Percentiles rank a stretch among this genome's conserved stretches.
Evolutionary conservation across 208 protist genomes (phyloP).

Genomic region (Leishmania aethiopica): DNA sequence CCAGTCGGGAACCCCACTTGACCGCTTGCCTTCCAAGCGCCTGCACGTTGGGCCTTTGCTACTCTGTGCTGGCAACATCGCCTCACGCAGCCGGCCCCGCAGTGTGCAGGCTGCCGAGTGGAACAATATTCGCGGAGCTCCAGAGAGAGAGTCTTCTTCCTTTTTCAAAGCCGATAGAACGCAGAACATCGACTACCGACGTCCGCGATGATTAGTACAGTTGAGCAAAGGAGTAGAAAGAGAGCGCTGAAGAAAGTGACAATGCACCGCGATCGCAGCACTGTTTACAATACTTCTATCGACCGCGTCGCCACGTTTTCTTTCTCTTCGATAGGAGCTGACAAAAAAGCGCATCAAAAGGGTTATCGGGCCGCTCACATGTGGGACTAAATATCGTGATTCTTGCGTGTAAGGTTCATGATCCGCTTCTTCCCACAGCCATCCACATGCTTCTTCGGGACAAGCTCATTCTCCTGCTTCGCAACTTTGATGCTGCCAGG

Average conservation of each 20-base stretch:
- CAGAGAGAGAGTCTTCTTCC: neutral
- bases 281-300: neutral
- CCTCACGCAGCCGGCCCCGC: neutral
- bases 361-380: conserved; percentile 13
- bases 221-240: neutral
- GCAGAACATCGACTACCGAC: neutral
- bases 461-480: conserved; percentile 65
- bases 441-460: conserved; percentile 44
- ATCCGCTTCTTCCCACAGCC: conserved; percentile 9
- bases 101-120: neutral
- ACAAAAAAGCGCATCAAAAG: neutral
- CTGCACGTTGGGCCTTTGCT: neutral
- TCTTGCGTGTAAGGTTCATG: conserved; percentile 34
- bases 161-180: neutral
- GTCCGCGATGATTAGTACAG: neutral
- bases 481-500: conserved; percentile 51
- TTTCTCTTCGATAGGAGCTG: neutral
- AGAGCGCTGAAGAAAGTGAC: neutral
- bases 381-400: conserved; percentile 33
- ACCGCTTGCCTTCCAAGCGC: neutral
- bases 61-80: neutral
- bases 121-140: neutral
- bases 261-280: neutral
- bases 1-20: neutral
- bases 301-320: neutral